A percentile compares a stretch with the other conserved stretches of the same genome.
phyloP scores from a whole-genome alignment of 148 eudicot genomes.

The Rhododendron ovatum region DNA sequence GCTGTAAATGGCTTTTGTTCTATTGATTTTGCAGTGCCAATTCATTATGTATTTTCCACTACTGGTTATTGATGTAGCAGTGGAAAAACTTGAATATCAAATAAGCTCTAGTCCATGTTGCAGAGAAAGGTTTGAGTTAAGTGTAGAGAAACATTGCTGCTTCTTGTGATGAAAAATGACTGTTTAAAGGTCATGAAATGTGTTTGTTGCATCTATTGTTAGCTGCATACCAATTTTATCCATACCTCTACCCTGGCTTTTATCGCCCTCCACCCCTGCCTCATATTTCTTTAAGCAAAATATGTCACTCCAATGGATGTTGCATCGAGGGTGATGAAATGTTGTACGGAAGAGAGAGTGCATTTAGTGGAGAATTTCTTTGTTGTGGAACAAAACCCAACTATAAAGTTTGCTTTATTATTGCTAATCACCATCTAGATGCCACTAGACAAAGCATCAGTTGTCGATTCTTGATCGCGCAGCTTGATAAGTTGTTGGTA shows the following conservation, averaged over 20 bases:
- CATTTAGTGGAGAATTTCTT: slow-evolving; percentile 17
- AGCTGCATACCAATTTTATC: neutral
- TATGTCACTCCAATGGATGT: slow-evolving; percentile 5
- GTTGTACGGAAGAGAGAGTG: neutral
- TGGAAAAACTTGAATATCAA: neutral
- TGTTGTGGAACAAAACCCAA: slow-evolving; percentile 1
- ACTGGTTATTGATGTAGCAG: neutral
- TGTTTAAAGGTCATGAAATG: neutral
- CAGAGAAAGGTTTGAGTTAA: neutral
- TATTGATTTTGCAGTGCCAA: slow-evolving; percentile 11
- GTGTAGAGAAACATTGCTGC: neutral
- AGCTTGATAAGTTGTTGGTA: slow-evolving; percentile 15
- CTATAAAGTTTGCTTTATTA: slow-evolving; percentile 10
- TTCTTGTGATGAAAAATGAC: neutral
- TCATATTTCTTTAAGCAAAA: neutral
- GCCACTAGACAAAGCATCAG: slow-evolving; percentile 7
- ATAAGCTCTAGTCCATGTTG: slow-evolving; percentile 1
- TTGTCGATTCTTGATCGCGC: slow-evolving; percentile 6
- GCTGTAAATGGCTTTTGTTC: slow-evolving; percentile 18
- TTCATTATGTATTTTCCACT: slow-evolving; percentile 2
- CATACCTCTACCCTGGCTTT: neutral
- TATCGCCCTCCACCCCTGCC: neutral
- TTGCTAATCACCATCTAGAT: slow-evolving; percentile 4
- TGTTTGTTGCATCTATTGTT: neutral
- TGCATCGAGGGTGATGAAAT: neutral